Evolutionary conservation across 2,329 filamentous ascomycete genomes (phyloP).

Genomic region (Endoconidiophora polonica): DNA sequence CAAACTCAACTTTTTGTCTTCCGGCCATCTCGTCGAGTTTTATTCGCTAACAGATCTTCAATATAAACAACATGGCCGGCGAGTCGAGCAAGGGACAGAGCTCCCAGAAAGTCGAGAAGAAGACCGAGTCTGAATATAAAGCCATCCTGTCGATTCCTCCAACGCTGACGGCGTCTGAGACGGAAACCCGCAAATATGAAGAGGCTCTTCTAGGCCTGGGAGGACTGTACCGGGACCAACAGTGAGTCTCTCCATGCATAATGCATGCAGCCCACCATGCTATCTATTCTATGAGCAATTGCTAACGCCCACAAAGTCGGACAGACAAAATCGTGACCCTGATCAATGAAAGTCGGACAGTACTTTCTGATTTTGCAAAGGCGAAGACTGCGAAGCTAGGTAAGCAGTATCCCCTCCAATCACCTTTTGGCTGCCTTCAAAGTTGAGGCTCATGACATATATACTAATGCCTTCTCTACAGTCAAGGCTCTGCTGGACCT

Average conservation of each 20-base stretch:
- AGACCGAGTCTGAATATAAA: conserved; percentile 79
- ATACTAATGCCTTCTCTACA: conserved; percentile 23
- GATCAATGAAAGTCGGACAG: conserved; percentile 75
- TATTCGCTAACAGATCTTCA: neutral
- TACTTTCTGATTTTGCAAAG: conserved; percentile 92
- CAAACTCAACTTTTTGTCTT: neutral
- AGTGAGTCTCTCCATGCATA: conserved; percentile 26
- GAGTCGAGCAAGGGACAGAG: conserved; percentile 37
- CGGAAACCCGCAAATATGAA: conserved; percentile 83
- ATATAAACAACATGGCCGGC: conserved; percentile 51
- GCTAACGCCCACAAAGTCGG: conserved; percentile 36
- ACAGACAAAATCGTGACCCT: conserved; percentile 74
- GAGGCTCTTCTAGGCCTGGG: conserved; percentile 73
- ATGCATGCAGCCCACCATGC: neutral
- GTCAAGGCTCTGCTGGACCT: conserved; percentile 94
- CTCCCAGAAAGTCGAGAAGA: conserved; percentile 19
- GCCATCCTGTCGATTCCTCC: conserved; percentile 76
- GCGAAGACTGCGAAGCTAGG: conserved; percentile 96
- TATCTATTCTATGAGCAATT: neutral
- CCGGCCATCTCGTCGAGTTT: neutral
- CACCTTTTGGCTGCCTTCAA: neutral
- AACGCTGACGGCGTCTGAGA: conserved; percentile 57
- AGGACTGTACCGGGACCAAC: conserved; percentile 81
- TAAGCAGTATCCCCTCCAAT: conserved; percentile 29
- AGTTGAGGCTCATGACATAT: neutral